Base-by-base conservation (phyloP, 306 rosid species). In the Quercus dentata region DNA sequence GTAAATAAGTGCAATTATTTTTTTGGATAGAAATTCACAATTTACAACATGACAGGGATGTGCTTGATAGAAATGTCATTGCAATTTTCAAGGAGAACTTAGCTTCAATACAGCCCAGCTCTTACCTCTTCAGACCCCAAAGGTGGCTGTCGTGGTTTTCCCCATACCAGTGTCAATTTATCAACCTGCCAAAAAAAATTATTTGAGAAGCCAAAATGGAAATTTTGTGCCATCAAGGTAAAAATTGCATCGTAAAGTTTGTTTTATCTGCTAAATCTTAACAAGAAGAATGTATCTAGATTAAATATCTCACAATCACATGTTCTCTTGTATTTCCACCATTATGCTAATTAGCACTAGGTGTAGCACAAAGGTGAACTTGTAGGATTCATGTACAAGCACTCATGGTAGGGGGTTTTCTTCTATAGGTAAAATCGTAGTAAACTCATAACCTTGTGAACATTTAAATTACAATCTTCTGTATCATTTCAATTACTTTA, bases 131-230 rank as follows among this genome's bases (percentile, higher is more conserved):
- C 89, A 87, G 88, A 80, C 64, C 85, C 93, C 82, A 96, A 86
- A 69, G 99, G 93, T 61, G 92, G 80, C 76, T 88, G 94, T 54
- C 99, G 92, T 15, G 97, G 98, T 79, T 96, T 93, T 78, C 98
- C 97, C 99, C 98, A 96, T 44, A 89, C 94, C 38, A 93, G 81
- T 30, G 94, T 83, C 75, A 85, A 58, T 31, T 89, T 88, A 55
- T 93, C 96, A 79, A 93, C 86, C 99, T 96, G 97, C 78, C 71
- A 79, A 62, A 69, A 71, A 69, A 71, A 68, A 35, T 1, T 30
- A 65, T 33, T 65, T 65, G 51, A 33, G 49, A 33, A 30, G 69
- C 69, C 44, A 6, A 63, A 15, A 15, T 13, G 69, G 69, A 15
- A 63, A 28, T 28, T 17, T 28, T 15, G 69, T 15, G 69, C 9